These are phyloP conservation scores for Russula earlei DNA, from an alignment of 768 basidiomycete genomes.

Conservation along the genomic window DNA sequence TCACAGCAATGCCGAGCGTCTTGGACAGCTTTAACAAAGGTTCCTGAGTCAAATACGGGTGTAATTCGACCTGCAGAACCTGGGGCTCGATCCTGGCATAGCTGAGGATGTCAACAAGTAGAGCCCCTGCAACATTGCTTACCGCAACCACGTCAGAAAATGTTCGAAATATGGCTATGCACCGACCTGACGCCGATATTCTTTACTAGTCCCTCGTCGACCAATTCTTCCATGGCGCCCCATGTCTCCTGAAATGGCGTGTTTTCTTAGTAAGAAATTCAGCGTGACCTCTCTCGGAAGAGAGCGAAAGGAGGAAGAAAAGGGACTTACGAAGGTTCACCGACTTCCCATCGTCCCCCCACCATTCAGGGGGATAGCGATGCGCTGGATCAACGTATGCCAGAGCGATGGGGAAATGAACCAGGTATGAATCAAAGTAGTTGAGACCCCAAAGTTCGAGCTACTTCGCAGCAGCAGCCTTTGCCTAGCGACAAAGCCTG, in stretches of 20 bases:
- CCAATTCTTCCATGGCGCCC: constrained; percentile 71
- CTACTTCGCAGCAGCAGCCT: constrained; percentile 47
- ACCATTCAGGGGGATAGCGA: constrained; percentile 81
- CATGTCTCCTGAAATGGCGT: constrained; percentile 77
- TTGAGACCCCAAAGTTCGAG: constrained; percentile 76
- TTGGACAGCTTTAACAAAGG: constrained; percentile 36
- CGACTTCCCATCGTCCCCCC: constrained; percentile 51
- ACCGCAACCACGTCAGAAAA: neutral
- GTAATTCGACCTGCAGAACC: constrained; percentile 52
- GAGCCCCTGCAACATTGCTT: constrained; percentile 66
- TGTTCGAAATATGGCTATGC: no score
- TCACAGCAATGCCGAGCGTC: constrained; percentile 39
- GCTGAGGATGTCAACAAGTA: constrained; percentile 67
- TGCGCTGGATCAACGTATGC: constrained; percentile 68
- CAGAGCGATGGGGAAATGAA: constrained; percentile 83
- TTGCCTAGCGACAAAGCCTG: constrained; percentile 34
- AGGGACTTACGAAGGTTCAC: constrained; percentile 45
- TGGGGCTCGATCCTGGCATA: constrained; percentile 60
- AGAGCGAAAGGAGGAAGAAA: neutral
- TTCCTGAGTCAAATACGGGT: constrained; percentile 47
- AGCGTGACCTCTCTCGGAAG: neutral
- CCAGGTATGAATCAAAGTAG: constrained; percentile 71
- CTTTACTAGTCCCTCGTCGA: constrained; percentile 58
- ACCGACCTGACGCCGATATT: constrained; percentile 70
- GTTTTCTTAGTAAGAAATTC: constrained; percentile 34